A percentile compares a stretch with the other conserved stretches of the same genome.
phyloP scores from a whole-genome alignment of 2,329 filamentous ascomycete genomes.

The Ustulina deusta region DNA sequence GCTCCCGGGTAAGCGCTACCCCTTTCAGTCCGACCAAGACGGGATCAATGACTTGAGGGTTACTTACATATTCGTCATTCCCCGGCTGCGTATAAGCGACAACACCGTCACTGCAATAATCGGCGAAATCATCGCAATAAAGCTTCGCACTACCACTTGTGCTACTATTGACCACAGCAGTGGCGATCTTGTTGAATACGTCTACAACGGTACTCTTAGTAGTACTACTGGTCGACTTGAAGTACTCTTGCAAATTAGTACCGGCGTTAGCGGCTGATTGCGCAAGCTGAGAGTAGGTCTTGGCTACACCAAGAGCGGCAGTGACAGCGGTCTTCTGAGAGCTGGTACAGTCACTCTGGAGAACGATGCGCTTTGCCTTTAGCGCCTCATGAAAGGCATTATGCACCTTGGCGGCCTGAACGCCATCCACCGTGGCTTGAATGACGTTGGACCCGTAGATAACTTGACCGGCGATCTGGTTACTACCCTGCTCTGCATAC shows the following conservation, averaged over 20 bases:
- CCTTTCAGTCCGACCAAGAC: neutral
- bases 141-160: constrained; percentile 25
- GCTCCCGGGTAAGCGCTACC: neutral
- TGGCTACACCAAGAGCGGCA: constrained; percentile 20
- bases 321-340: constrained; percentile 7
- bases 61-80: constrained; percentile 25
- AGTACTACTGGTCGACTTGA: constrained; percentile 25
- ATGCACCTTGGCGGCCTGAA: constrained; percentile 15
- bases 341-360: constrained; percentile 28
- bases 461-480: constrained; percentile 24
- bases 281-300: constrained; percentile 19
- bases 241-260: constrained; percentile 29
- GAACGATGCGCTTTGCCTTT: constrained; percentile 15
- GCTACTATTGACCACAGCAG: constrained; percentile 18
- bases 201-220: constrained; percentile 20
- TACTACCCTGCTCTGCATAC: constrained; percentile 27
- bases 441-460: constrained; percentile 26
- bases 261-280: constrained; percentile 15
- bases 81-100: constrained; percentile 23
- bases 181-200: constrained; percentile 28
- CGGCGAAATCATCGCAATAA: constrained; percentile 24
- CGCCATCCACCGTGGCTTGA: constrained; percentile 14
- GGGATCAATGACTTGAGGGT: too few relatives aligned
- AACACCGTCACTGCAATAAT: constrained; percentile 15
- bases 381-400: constrained; percentile 15